A percentile compares a stretch with the other conserved stretches of the same genome.
phyloP scores from a whole-genome alignment of 164 flowering plant species.

The Vitis amurensis region DNA sequence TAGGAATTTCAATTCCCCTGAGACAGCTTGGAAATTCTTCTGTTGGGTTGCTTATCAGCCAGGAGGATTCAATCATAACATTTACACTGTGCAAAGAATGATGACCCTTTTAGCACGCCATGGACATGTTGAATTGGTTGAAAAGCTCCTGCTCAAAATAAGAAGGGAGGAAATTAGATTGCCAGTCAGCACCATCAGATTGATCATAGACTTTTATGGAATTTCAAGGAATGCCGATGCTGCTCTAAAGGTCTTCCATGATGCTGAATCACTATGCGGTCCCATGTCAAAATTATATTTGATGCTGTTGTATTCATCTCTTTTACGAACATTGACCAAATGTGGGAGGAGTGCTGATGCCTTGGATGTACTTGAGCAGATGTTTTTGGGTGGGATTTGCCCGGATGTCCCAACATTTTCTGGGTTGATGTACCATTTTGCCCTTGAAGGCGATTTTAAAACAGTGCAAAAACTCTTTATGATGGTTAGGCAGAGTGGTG shows the following conservation, averaged over 20 bases:
- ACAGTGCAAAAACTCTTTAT: slow-evolving; percentile 73
- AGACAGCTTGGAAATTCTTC: slow-evolving; percentile 89
- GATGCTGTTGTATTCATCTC: slow-evolving; percentile 74
- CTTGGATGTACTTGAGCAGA: slow-evolving; percentile 68
- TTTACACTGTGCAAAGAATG: slow-evolving; percentile 78
- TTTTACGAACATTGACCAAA: slow-evolving; percentile 71
- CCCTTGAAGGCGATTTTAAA: slow-evolving; percentile 65
- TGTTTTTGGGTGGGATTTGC: slow-evolving; percentile 50
- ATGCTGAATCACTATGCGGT: slow-evolving; percentile 48
- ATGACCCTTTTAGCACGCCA: slow-evolving; percentile 61
- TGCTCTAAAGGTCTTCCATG: slow-evolving; percentile 65
- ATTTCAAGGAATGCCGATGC: slow-evolving; percentile 76
- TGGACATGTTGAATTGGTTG: slow-evolving; percentile 63
- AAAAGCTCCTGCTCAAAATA: slow-evolving; percentile 58
- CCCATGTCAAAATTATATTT: slow-evolving; percentile 42
- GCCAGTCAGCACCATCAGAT: slow-evolving; percentile 63
- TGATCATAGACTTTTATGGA: slow-evolving; percentile 79
- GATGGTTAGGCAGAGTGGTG: slow-evolving; percentile 67
- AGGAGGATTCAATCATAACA: slow-evolving; percentile 76
- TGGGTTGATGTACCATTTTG: slow-evolving; percentile 86
- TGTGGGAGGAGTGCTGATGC: slow-evolving; percentile 58
- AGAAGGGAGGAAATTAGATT: slow-evolving; percentile 62
- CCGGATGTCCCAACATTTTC: slow-evolving; percentile 85
- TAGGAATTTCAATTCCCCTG: slow-evolving; percentile 64
- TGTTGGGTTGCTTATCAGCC: slow-evolving; percentile 91